A percentile compares a stretch with the other conserved stretches of the same genome.
These are phyloP conservation scores for Moesziomyces globuligerus DNA, from an alignment of 1,284 basidiomycete genomes.

Conservation along the genomic window DNA sequence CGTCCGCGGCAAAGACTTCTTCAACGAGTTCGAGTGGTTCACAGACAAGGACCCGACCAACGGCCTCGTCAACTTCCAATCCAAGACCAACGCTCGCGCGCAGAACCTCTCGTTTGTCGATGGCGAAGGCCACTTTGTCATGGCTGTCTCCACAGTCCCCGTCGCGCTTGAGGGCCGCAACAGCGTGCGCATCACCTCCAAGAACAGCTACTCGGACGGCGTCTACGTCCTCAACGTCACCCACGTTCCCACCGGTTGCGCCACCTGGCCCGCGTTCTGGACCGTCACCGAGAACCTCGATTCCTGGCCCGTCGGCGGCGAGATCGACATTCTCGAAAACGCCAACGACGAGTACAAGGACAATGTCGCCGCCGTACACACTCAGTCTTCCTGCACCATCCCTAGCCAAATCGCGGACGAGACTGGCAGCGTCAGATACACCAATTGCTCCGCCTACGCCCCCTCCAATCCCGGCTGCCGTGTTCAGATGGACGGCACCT, in stretches of 20 bases:
- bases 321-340: slow-evolving; percentile 66
- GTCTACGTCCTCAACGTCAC: slow-evolving; percentile 63
- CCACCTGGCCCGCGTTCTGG: slow-evolving; percentile 66
- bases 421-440: slow-evolving; percentile 46
- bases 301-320: slow-evolving; percentile 61
- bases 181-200: slow-evolving; percentile 59
- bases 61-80: slow-evolving; percentile 60
- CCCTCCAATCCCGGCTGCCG: slow-evolving; percentile 55
- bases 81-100: slow-evolving; percentile 27
- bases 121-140: slow-evolving; percentile 45
- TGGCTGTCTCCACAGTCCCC: slow-evolving; percentile 56
- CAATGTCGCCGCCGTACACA: slow-evolving; percentile 57
- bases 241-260: slow-evolving; percentile 61
- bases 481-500: slow-evolving; percentile 54
- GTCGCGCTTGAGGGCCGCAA: slow-evolving; percentile 45
- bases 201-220: slow-evolving; percentile 55
- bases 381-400: slow-evolving; percentile 46
- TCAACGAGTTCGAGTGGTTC: slow-evolving; percentile 54
- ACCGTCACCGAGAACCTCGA: slow-evolving; percentile 54
- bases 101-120: slow-evolving; percentile 60
- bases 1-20: slow-evolving; percentile 49
- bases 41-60: slow-evolving; percentile 56
- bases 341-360: slow-evolving; percentile 58
- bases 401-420: slow-evolving; percentile 17
- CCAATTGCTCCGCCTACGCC: slow-evolving; percentile 53